Base-by-base conservation (phyloP, 2,329 filamentous ascomycete species). In the Aureobasidium sp. region DNA sequence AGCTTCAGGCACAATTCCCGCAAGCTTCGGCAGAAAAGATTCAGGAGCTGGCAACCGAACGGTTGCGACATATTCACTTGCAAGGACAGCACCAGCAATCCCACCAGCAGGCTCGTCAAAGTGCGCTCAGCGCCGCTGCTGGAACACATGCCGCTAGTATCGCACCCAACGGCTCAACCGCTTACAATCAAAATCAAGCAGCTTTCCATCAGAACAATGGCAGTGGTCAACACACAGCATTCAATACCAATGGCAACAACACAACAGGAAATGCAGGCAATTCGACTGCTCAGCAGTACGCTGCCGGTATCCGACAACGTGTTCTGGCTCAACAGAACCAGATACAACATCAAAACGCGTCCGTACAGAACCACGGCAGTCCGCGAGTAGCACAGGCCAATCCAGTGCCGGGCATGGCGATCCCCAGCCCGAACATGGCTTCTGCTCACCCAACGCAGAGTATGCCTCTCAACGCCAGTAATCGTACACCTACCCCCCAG, bases 11-110 rank as follows among this genome's bases (percentile, higher is more conserved):
- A 60, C 78, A 72, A 66, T 77, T 83, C 65, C 82, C 82, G 1
- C 76, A 78, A 61, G 72, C 82, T 65, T 74, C 80, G 1, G 76
- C 78, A 3, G 82, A 85, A 29, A 81, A 85, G 69, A 75, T 85
- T 10, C 79, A 75, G 62, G 77, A 78, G 44, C 69, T 82, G 65
- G 81, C 83, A 3, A 81, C 77, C 1, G 78, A 83, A 41, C 76
- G 79, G 52, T 71, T 83, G 68, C 72, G 44, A 39, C 56, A 59
- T 5, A 20, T 29, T 13, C 44, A 59, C 32, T 17, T 41, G 66
- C 70, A 76, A 36, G 56, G 55, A 36, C 65, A 68, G 51, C 63
- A 69, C 32, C 63, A 66, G 5, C 63, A 66, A 5, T 67, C 70
- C 3, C 66, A 66, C 20, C 71, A 65, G 60, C 72, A 69, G 48